Evolutionary conservation across 345 rosid species (phyloP).

Genomic region (Gossypium anomalum): DNA sequence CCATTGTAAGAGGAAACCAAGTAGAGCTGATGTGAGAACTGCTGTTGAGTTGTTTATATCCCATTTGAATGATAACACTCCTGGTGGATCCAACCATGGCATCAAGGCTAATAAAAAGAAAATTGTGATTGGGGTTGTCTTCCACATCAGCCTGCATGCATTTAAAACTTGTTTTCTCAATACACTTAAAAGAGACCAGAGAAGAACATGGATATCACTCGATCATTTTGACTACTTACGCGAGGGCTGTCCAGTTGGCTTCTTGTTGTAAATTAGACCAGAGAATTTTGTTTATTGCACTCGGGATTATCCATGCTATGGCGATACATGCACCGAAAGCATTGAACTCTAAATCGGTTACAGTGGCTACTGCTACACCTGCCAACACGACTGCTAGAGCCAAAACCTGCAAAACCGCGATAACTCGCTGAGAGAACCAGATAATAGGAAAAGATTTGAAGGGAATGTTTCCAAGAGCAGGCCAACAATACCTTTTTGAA

Average conservation of each 20-base stretch:
- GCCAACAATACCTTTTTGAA: conserved; percentile 41
- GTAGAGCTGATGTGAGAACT: conserved; percentile 65
- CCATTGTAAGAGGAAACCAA: conserved; percentile 94
- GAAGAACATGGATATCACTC: neutral
- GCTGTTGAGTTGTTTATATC: conserved; percentile 59
- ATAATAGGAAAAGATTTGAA: neutral
- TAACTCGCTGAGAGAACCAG: neutral
- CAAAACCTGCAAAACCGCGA: conserved; percentile 47
- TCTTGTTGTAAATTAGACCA: conserved; percentile 94
- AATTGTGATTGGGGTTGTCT: conserved; percentile 81
- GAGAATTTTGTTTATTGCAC: conserved; percentile 78
- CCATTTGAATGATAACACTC: conserved; percentile 72
- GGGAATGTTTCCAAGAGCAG: neutral
- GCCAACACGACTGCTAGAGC: conserved; percentile 65
- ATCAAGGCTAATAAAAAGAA: conserved; percentile 74
- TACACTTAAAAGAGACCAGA: neutral
- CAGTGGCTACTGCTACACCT: conserved; percentile 89
- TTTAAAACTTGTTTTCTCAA: neutral
- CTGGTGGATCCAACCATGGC: conserved; percentile 99
- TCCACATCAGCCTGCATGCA: conserved; percentile 84
- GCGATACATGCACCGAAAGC: conserved; percentile 76
- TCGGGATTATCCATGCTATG: conserved; percentile 83
- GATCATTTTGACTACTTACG: conserved; percentile 36
- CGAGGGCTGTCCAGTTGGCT: conserved; percentile 91
- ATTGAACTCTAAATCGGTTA: conserved; percentile 82